phyloP scores from a whole-genome alignment of 225 moss, liverwort and hornwort species.

The Straminergon stramineum region DNA sequence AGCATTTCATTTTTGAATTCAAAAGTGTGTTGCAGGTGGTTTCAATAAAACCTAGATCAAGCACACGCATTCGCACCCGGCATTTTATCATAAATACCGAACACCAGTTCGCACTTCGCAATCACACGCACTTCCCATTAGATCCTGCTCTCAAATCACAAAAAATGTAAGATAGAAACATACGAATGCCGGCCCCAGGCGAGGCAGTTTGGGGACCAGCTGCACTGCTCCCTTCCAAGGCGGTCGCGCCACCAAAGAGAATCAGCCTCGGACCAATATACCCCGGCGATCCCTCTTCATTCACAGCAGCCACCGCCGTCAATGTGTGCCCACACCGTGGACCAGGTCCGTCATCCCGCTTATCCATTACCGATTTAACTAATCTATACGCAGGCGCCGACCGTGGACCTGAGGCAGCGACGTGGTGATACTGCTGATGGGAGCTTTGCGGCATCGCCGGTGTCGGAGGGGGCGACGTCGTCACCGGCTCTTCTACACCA shows the following conservation, averaged over 20 bases:
- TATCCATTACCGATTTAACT: slow-evolving; percentile 46
- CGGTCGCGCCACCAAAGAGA: slow-evolving; percentile 82
- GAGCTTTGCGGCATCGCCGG: neutral
- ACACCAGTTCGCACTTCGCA: neutral
- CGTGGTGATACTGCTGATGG: slow-evolving; percentile 4
- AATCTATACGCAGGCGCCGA: slow-evolving; percentile 61
- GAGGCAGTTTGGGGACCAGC: slow-evolving; percentile 57
- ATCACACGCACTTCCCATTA: neutral
- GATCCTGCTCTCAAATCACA: slow-evolving; percentile 2
- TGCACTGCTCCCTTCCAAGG: slow-evolving; percentile 65
- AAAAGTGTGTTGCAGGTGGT: neutral
- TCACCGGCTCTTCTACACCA: neutral
- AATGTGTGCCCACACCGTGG: slow-evolving; percentile 81
- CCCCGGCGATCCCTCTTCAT: slow-evolving; percentile 67
- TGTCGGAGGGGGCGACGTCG: neutral
- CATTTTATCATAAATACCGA: neutral
- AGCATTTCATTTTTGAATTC: neutral
- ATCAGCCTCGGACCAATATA: slow-evolving; percentile 79
- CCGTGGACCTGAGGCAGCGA: slow-evolving; percentile 37
- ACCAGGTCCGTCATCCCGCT: slow-evolving; percentile 79
- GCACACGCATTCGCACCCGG: neutral
- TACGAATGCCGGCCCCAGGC: slow-evolving; percentile 84
- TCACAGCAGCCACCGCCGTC: slow-evolving; percentile 74
- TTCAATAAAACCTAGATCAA: neutral
- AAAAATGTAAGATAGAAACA: neutral